phyloP scores from a whole-genome alignment of 345 rosid genomes.

The Luvunga scandens region DNA sequence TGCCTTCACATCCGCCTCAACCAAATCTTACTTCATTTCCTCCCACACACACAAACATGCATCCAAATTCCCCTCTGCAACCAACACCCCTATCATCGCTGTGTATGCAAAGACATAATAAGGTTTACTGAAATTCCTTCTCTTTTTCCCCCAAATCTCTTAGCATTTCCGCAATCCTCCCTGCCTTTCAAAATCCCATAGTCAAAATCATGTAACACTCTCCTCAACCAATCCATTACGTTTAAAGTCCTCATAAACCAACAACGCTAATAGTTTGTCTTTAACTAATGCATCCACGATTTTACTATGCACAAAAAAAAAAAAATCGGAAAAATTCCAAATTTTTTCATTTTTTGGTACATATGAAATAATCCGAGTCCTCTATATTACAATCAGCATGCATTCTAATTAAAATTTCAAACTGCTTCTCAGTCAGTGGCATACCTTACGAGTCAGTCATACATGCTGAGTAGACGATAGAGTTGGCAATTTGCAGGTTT shows the following conservation, averaged over 20 bases:
- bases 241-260: constrained; percentile 78
- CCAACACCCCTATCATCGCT: constrained; percentile 63
- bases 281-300: constrained; percentile 68
- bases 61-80: constrained; percentile 60
- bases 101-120: constrained; percentile 86
- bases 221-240: constrained; percentile 73
- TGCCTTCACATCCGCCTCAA: constrained; percentile 80
- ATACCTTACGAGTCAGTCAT: constrained; percentile 44
- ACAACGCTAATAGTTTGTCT: constrained; percentile 56
- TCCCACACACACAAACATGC: constrained; percentile 78
- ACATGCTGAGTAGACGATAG: too few relatives aligned
- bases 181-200: constrained; percentile 72
- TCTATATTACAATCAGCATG: constrained; percentile 68
- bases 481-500: too few relatives aligned
- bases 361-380: constrained; percentile 76
- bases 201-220: constrained; percentile 70
- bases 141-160: constrained; percentile 61
- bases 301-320: constrained; percentile 69
- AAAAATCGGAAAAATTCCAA: constrained; percentile 61
- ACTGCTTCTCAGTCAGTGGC: constrained; percentile 73
- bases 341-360: constrained; percentile 84
- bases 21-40: constrained; percentile 66
- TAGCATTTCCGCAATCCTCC: constrained; percentile 55
- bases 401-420: constrained; percentile 89
- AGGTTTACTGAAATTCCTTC: constrained; percentile 60